phyloP scores from a whole-genome alignment of 106 monocot species.

The Dendrobium catenatum region DNA sequence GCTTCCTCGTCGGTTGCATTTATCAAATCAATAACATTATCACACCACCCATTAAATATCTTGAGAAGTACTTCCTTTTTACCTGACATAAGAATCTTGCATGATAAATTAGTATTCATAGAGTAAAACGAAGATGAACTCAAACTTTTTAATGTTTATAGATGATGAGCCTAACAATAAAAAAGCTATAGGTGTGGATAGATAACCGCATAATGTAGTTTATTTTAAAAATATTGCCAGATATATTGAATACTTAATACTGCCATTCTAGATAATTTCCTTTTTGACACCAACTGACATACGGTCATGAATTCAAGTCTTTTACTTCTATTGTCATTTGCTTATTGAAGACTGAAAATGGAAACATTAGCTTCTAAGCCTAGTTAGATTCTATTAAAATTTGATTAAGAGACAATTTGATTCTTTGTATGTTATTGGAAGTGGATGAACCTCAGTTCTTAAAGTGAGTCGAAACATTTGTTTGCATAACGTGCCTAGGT shows the following conservation, averaged over 20 bases:
- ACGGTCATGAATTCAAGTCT: neutral
- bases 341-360: too few species aligned
- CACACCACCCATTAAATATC: constrained; percentile 92
- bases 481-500: too few species aligned
- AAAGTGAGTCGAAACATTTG: too few species aligned
- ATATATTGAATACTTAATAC: neutral
- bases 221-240: neutral
- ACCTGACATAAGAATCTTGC: constrained; percentile 34
- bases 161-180: neutral
- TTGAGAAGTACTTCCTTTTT: constrained; percentile 77
- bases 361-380: too few species aligned
- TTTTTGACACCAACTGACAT: neutral
- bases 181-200: neutral
- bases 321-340: too few species aligned
- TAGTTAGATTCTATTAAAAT: too few species aligned
- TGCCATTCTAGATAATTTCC: neutral
- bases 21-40: constrained; percentile 83
- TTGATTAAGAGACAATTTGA: too few species aligned
- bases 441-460: too few species aligned
- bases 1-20: constrained; percentile 81
- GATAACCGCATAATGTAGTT: neutral
- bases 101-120: constrained; percentile 4
- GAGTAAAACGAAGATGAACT: neutral
- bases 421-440: too few species aligned
- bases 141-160: neutral